These are phyloP conservation scores for Dactylonectria estremocensis DNA, from an alignment of 2,329 filamentous ascomycete genomes.

Conservation along the genomic window DNA sequence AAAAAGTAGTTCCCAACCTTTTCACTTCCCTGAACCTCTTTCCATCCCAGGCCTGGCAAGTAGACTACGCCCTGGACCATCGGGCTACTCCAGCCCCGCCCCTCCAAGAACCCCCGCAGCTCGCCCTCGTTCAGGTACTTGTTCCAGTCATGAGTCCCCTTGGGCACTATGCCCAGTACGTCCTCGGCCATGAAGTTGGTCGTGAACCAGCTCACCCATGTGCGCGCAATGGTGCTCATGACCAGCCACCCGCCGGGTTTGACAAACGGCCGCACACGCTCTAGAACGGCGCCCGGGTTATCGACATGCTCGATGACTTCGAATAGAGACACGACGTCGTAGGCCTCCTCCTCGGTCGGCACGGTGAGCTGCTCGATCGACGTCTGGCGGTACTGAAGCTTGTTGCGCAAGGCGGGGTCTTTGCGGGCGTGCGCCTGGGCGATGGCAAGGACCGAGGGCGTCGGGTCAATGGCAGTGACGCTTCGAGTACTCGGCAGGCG, in stretches of 20 bases:
- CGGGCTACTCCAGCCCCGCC: conserved; percentile 71
- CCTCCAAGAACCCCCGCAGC: conserved; percentile 71
- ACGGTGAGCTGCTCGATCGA: conserved; percentile 79
- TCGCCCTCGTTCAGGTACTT: conserved; percentile 95
- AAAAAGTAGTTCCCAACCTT: conserved; percentile 97
- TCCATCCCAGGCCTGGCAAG: conserved; percentile 93
- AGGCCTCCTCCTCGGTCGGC: conserved; percentile 63
- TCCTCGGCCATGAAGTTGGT: conserved; percentile 95
- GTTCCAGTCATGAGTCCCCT: conserved; percentile 94
- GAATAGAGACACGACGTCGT: conserved; percentile 89
- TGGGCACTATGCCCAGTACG: conserved; percentile 87
- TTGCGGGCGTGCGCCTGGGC: conserved; percentile 82
- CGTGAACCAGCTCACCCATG: conserved; percentile 89
- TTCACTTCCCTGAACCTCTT: conserved; percentile 84
- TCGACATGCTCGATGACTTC: conserved; percentile 97
- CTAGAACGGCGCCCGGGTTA: conserved; percentile 80
- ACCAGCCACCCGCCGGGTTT: conserved; percentile 94
- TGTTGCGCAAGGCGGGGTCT: conserved; percentile 77
- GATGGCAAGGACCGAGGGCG: conserved; percentile 79
- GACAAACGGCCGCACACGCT: conserved; percentile 80
- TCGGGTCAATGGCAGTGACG: conserved; percentile 86
- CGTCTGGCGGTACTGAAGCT: conserved; percentile 81
- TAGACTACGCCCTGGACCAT: conserved; percentile 88
- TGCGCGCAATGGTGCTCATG: conserved; percentile 92
- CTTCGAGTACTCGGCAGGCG: conserved; percentile 73